Evolutionary conservation across 1,284 basidiomycete species (phyloP).

Genomic region (Xerocomus cyaneibrunnescens): DNA sequence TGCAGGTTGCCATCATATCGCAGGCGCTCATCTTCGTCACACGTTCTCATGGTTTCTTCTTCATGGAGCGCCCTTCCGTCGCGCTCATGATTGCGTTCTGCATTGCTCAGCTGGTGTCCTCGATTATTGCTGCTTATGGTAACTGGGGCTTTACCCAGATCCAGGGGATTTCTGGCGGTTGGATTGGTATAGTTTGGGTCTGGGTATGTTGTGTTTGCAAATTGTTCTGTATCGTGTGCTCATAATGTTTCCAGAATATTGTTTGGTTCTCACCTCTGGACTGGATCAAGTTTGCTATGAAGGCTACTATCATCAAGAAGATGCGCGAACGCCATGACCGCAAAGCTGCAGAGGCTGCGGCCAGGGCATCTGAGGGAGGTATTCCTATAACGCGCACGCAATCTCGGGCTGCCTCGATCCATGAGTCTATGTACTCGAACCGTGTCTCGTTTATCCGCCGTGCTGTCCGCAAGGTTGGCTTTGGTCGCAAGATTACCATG

Average conservation of each 20-base stretch:
- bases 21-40: constrained; percentile 98
- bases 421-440: constrained; percentile 93
- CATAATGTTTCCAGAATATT: constrained; percentile 62
- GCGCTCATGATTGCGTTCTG: constrained; percentile 91
- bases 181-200: constrained; percentile 97
- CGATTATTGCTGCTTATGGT: constrained; percentile 92
- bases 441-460: constrained; percentile 88
- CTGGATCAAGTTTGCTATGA: constrained; percentile 95
- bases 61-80: constrained; percentile 93
- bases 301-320: constrained; percentile 85
- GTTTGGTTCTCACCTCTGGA: constrained; percentile 95
- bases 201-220: constrained; percentile 64
- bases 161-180: constrained; percentile 77
- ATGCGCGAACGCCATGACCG: constrained; percentile 68
- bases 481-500: constrained; percentile 77
- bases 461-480: constrained; percentile 81
- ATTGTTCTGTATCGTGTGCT: background rate
- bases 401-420: constrained; percentile 87
- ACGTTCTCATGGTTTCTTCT: constrained; percentile 95
- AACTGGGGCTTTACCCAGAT: constrained; percentile 92
- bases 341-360: constrained; percentile 36
- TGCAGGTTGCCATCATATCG: constrained; percentile 96
- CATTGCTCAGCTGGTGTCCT: constrained; percentile 90
- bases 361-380: constrained; percentile 50
- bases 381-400: constrained; percentile 84